A percentile compares a stretch with the other conserved stretches of the same genome.
Conservation (phyloP, 139 green algal species). For the Spirogloea muscicola region DNA sequence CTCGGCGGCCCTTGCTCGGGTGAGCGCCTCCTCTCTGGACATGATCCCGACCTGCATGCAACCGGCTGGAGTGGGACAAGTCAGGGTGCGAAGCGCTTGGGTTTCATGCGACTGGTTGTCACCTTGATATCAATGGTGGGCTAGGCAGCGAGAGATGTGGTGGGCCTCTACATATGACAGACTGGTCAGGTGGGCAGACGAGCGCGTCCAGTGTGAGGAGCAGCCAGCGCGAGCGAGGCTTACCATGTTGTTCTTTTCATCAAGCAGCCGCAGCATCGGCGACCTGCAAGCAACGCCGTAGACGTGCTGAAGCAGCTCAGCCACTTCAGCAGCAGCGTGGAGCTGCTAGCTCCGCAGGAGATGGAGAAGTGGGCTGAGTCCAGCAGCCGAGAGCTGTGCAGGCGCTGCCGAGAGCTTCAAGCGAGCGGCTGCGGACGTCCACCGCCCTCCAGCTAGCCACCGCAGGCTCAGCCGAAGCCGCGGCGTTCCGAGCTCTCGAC, state of each 20-base stretch:
- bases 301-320: neutral
- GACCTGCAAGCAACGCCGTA: slow-evolving; percentile 4
- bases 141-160: neutral
- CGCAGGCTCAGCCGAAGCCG: neutral
- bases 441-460: no score
- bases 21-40: slow-evolving; percentile 25
- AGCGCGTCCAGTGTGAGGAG: neutral
- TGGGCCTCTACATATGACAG: neutral
- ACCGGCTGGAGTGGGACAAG: neutral
- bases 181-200: neutral
- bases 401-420: no score
- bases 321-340: neutral
- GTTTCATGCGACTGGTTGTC: neutral
- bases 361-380: neutral
- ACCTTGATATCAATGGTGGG: neutral
- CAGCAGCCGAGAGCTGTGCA: no score
- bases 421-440: neutral
- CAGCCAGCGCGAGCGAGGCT: neutral
- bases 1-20: slow-evolving; percentile 14
- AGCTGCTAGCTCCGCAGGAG: neutral
- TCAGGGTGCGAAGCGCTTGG: neutral
- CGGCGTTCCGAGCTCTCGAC: neutral
- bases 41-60: slow-evolving; percentile 23
- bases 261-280: slow-evolving; percentile 2
- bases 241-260: slow-evolving; percentile 19